These are phyloP conservation scores for Sclerospora graminicola DNA, from an alignment of 352 stramenopile genomes.

Conservation along the genomic window DNA sequence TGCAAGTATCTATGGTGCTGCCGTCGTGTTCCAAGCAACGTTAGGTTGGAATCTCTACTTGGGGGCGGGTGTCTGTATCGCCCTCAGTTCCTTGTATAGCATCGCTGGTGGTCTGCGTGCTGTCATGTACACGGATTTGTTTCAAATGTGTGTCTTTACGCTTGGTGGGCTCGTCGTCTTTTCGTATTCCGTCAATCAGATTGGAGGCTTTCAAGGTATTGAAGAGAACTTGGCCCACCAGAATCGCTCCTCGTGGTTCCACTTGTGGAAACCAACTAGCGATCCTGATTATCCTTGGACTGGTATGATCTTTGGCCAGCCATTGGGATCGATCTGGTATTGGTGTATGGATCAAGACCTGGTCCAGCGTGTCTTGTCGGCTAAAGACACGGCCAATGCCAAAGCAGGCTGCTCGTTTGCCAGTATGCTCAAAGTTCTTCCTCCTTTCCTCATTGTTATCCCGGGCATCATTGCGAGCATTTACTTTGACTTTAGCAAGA, in stretches of 20 bases:
- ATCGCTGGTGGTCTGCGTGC: conserved; percentile 46
- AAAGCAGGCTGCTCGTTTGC: conserved; percentile 45
- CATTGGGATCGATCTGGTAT: conserved; percentile 54
- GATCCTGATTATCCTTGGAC: conserved; percentile 62
- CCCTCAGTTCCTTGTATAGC: conserved; percentile 46
- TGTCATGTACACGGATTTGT: conserved; percentile 65
- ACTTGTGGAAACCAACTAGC: conserved; percentile 40
- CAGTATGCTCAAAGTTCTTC: conserved; percentile 51
- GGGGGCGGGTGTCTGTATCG: conserved; percentile 34
- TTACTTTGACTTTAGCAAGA: conserved; percentile 47
- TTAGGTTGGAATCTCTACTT: conserved; percentile 54
- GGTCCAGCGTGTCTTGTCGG: conserved; percentile 54
- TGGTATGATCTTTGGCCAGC: conserved; percentile 56
- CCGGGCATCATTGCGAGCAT: conserved; percentile 48
- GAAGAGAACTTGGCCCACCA: conserved; percentile 34
- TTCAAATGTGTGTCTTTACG: conserved; percentile 62
- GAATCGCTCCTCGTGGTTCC: conserved; percentile 30
- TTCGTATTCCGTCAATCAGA: conserved; percentile 34
- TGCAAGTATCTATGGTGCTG: conserved; percentile 55
- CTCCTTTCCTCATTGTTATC: conserved; percentile 63
- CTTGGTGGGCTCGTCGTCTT: conserved; percentile 48
- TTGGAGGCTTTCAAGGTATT: conserved; percentile 48
- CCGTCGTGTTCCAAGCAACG: conserved; percentile 48
- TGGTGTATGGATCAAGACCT: conserved; percentile 71
- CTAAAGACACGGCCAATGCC: conserved; percentile 53